Conservation (phyloP, 805 yeast species). For the Candida awuae region DNA sequence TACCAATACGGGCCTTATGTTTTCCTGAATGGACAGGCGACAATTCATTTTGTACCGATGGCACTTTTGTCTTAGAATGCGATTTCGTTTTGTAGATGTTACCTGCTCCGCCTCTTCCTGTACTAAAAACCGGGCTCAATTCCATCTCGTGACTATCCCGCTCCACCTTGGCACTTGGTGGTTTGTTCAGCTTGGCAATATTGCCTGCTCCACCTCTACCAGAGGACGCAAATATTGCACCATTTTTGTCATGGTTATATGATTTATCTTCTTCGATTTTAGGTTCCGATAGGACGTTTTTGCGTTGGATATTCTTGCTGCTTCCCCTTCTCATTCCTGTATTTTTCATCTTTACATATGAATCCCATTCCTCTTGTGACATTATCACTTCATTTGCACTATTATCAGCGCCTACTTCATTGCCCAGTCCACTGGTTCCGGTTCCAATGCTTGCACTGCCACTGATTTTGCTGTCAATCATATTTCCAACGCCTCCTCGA, state of each 20-base stretch:
- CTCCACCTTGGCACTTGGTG: slow-evolving; percentile 37
- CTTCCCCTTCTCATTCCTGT: not conserved
- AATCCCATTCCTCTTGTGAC: slow-evolving; percentile 9
- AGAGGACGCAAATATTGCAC: slow-evolving; percentile 8
- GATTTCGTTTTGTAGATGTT: slow-evolving; percentile 26
- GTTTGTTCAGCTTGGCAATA: slow-evolving; percentile 32
- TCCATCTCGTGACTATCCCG: slow-evolving; percentile 32
- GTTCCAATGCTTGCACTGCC: not conserved
- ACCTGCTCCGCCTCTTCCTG: slow-evolving; percentile 52
- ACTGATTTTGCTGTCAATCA: slow-evolving; percentile 16
- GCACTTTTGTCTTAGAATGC: slow-evolving; percentile 27
- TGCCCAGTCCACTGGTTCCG: not conserved
- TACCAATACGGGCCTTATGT: not conserved
- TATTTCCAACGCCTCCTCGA: slow-evolving; percentile 9
- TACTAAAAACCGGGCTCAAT: slow-evolving; percentile 35
- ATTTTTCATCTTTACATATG: not conserved
- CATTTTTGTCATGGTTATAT: slow-evolving; percentile 25
- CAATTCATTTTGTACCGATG: slow-evolving; percentile 30
- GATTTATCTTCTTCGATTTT: slow-evolving; percentile 8
- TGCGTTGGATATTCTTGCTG: not conserved
- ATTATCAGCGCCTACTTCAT: slow-evolving; percentile 3
- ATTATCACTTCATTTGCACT: slow-evolving; percentile 22
- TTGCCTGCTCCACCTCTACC: slow-evolving; percentile 53
- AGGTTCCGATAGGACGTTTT: not conserved
- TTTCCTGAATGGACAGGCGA: not conserved